These are phyloP conservation scores for Fusarium sp. DNA, from an alignment of 2,329 filamentous ascomycete species.

Conservation along the genomic window DNA sequence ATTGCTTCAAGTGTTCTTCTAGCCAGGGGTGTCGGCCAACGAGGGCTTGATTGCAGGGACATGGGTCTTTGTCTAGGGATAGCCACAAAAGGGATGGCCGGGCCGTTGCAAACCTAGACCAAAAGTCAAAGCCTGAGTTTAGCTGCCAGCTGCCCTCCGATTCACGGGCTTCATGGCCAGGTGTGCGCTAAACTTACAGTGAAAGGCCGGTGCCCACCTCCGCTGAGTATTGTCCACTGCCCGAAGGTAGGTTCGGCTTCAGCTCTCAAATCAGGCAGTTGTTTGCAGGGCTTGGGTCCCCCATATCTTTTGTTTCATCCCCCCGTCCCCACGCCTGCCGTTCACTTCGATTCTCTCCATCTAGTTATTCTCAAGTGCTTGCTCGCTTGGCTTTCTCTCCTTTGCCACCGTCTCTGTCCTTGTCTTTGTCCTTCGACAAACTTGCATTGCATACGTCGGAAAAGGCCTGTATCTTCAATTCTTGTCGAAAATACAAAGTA, in stretches of 20 bases:
- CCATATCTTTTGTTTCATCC: constrained; percentile 44
- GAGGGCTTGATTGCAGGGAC: not conserved
- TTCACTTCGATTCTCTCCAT: constrained; percentile 14
- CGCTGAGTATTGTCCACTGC: not conserved
- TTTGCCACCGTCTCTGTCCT: constrained; percentile 24
- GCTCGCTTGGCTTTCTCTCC: constrained; percentile 29
- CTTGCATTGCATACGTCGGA: constrained; percentile 22
- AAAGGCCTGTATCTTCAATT: constrained; percentile 39
- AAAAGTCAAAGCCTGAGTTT: not conserved
- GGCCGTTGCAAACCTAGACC: constrained; percentile 24
- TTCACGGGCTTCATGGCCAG: not conserved
- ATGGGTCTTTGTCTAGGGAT: constrained; percentile 7
- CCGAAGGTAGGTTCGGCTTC: not conserved
- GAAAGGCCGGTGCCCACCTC: not conserved
- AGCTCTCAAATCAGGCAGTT: constrained; percentile 9
- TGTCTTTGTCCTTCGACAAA: constrained; percentile 31
- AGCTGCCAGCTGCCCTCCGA: not conserved
- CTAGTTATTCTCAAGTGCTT: constrained; percentile 16
- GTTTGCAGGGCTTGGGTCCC: constrained; percentile 1
- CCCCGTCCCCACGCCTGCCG: constrained; percentile 30
- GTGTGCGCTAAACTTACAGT: constrained; percentile 1
- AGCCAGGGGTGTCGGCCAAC: constrained; percentile 35
- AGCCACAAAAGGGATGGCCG: constrained; percentile 10
- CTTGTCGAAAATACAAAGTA: constrained; percentile 20
- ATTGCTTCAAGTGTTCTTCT: constrained; percentile 28